These are phyloP conservation scores for Francoa sonchifolia DNA, from an alignment of 441 rosid genomes.

Conservation along the genomic window DNA sequence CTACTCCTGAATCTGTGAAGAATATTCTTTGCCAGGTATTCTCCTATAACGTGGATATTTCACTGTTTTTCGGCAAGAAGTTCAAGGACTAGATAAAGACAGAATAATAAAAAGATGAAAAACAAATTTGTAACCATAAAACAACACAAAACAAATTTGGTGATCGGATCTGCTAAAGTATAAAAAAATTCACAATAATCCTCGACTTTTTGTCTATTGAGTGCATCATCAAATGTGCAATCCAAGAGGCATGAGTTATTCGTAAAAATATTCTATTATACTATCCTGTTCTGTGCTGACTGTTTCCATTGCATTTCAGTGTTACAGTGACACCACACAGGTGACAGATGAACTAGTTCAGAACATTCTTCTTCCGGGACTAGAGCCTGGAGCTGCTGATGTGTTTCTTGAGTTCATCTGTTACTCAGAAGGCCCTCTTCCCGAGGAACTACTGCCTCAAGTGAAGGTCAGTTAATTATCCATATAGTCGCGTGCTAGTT, in stretches of 20 bases:
- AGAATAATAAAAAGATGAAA: background rate
- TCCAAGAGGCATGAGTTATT: background rate
- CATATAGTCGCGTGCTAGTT: background rate
- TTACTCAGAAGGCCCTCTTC: slow-evolving; percentile 82
- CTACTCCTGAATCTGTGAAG: slow-evolving; percentile 51
- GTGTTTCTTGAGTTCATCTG: slow-evolving; percentile 85
- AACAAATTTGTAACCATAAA: background rate
- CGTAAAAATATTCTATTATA: no score
- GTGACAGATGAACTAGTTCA: slow-evolving; percentile 83
- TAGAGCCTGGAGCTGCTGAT: slow-evolving; percentile 77
- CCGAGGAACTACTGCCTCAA: slow-evolving; percentile 71
- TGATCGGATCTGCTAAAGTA: background rate
- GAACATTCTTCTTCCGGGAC: slow-evolving; percentile 68
- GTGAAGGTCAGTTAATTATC: slow-evolving; percentile 43
- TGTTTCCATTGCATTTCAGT: slow-evolving; percentile 30
- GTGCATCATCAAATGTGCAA: background rate
- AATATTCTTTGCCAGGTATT: slow-evolving; percentile 70
- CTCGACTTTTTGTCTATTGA: background rate
- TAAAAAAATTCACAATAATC: background rate
- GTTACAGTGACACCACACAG: slow-evolving; percentile 63
- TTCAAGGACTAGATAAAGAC: background rate
- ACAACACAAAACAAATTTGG: background rate
- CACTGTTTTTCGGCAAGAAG: background rate
- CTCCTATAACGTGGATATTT: background rate
- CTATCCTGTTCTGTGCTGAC: slow-evolving; percentile 1